Evolutionary conservation across 805 yeast species (phyloP).

Genomic region (Lachancea nothofagi): DNA sequence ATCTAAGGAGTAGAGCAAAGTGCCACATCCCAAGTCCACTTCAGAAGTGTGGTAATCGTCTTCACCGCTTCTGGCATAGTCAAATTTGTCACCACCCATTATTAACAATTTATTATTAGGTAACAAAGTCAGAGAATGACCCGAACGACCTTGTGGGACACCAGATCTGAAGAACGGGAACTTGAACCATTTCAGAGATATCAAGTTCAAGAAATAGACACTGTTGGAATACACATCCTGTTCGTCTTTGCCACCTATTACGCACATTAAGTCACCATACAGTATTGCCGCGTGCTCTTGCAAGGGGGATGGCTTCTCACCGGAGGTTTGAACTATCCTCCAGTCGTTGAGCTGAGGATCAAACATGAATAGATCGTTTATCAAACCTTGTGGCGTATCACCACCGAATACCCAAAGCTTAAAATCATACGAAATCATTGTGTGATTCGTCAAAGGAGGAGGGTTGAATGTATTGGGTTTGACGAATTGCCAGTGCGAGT

Average conservation of each 20-base stretch:
- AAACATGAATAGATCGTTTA: conserved; percentile 73
- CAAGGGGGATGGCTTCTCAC: conserved; percentile 64
- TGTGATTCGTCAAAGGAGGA: conserved; percentile 86
- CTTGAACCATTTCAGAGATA: conserved; percentile 66
- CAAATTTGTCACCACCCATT: conserved; percentile 89
- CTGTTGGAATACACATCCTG: conserved; percentile 63
- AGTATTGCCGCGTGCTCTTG: conserved; percentile 88
- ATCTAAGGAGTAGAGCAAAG: conserved; percentile 61
- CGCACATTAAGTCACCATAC: conserved; percentile 70
- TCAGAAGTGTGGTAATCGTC: conserved; percentile 49
- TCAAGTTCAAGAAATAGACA: conserved; percentile 70
- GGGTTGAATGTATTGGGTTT: conserved; percentile 44
- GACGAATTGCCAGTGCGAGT: conserved; percentile 77
- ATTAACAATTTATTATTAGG: conserved; percentile 64
- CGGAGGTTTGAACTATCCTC: conserved; percentile 60
- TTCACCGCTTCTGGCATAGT: conserved; percentile 48
- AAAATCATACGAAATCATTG: conserved; percentile 75
- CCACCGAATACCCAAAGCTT: conserved; percentile 91
- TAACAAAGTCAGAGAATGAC: conserved; percentile 77
- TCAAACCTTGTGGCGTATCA: conserved; percentile 64
- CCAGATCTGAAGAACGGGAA: conserved; percentile 40
- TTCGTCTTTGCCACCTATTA: conserved; percentile 83
- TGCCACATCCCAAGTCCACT: conserved; percentile 50
- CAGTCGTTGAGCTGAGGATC: conserved; percentile 66
- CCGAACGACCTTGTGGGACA: conserved; percentile 79